Evolutionary conservation across 2,329 filamentous ascomycete species (phyloP), one percentile per base, ranked within the genome.

Genomic region (Cladophialophora immunda): DNA sequence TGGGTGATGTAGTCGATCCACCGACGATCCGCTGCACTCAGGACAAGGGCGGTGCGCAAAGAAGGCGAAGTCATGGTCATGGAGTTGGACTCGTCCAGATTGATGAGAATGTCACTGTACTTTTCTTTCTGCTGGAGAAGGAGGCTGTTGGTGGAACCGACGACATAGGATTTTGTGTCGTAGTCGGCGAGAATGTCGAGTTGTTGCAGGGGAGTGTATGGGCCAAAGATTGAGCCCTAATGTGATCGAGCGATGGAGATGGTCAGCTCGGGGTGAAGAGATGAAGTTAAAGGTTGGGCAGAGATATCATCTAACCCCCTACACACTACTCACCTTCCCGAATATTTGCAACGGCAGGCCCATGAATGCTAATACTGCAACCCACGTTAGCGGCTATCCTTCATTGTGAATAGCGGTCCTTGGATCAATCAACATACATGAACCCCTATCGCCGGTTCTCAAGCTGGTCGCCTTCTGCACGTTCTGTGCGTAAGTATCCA

Each of bases 1-100:
- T 97, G 92, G 0, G 93, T 96, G 62, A 99, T 86, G 73, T 93
- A 94, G 80, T 99, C 95, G 72, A 99, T 97, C 94, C 95, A 99
- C 65, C 95, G 87, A 66, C 95, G 87, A 76, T 99, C 95, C 0
- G 95, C 91, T 9, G 89, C 89, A 0, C 95, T 95, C 2, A 99
- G 87, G 0, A 87, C 80, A 4, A 98, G 83, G 0, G 93, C 93
- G 41, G 85, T 81, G 57, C 91, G 89, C 15, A 99, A 84, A 4
- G 92, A 92, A 1, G 90, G 82, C 0, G 93, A 97, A 0, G 91
- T 91, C 70, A 97, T 92, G 74, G 88, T 94, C 73, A 98, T 89
- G 2, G 88, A 91, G 71, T 91, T 68, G 9, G 68, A 65, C 36
- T 70, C 88, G 77, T 99, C 95, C 22, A 99, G 89, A 81, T 99